Percentiles rank a stretch among this genome's conserved stretches.
Evolutionary conservation across 345 rosid species (phyloP).

Genomic region (Rhodamnia rubescens): DNA sequence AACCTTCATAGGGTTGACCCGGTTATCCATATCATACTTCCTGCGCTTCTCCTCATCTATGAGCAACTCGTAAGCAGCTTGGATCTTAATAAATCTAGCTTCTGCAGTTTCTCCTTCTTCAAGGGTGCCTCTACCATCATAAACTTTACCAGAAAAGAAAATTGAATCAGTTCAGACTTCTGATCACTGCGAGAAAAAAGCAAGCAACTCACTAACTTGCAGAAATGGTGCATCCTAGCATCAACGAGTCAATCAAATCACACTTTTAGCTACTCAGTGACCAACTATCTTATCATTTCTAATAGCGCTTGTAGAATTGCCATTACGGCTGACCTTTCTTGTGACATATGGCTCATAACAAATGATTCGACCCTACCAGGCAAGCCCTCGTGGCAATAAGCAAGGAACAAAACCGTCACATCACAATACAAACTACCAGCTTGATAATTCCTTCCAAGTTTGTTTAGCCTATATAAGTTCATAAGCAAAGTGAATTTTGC

Average conservation of each 20-base stretch:
- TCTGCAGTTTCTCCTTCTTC: constrained; percentile 96
- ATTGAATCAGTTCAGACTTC: constrained; percentile 1
- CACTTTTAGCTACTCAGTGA: background rate
- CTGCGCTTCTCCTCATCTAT: constrained; percentile 60
- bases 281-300: background rate
- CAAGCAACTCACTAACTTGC: background rate
- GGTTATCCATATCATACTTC: constrained; percentile 72
- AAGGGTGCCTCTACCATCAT: constrained; percentile 84
- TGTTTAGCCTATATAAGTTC: background rate
- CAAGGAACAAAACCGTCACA: background rate
- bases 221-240: background rate
- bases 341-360: background rate
- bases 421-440: background rate
- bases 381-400: background rate
- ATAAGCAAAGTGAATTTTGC: background rate
- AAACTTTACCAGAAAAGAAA: constrained; percentile 34
- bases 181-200: background rate
- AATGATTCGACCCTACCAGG: background rate
- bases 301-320: background rate
- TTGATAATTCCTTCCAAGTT: background rate
- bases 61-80: constrained; percentile 94
- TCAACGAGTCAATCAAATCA: background rate
- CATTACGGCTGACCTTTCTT: background rate
- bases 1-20: constrained; percentile 92
- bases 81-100: constrained; percentile 93